Conservation (phyloP, 768 basidiomycete genomes). For the Cantharellus anzutake region DNA sequence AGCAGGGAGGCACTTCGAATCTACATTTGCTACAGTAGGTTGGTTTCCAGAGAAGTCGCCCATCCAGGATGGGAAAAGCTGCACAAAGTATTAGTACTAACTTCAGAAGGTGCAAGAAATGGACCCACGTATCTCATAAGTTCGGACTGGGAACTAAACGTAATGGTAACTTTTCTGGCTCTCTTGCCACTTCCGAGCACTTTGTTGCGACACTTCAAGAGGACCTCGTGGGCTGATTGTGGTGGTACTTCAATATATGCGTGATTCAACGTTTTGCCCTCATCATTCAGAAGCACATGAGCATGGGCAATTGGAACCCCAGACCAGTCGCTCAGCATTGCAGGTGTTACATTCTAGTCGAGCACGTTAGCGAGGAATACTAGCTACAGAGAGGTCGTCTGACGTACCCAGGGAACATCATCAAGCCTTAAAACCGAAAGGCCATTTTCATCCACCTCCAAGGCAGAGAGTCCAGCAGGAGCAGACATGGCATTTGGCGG, state of each 20-base stretch:
- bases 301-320: constrained; percentile 31
- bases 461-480: constrained; percentile 1
- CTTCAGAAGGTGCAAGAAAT: neutral
- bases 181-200: constrained; percentile 63
- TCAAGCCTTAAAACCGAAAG: constrained; percentile 57
- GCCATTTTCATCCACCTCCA: constrained; percentile 16
- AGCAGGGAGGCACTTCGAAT: constrained; percentile 35
- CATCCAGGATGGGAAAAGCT: constrained; percentile 70
- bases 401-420: constrained; percentile 67
- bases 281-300: constrained; percentile 60
- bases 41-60: constrained; percentile 50
- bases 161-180: constrained; percentile 70
- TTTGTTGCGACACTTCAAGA: constrained; percentile 23
- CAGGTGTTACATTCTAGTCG: constrained; percentile 63
- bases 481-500: neutral
- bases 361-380: neutral
- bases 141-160: constrained; percentile 60
- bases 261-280: constrained; percentile 66
- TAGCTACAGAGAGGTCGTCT: neutral
- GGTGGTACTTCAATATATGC: constrained; percentile 59
- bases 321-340: constrained; percentile 42
- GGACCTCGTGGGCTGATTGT: constrained; percentile 22
- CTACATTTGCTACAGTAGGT: constrained; percentile 47
- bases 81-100: constrained; percentile 1
- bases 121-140: constrained; percentile 55